Percentiles rank a stretch among this genome's conserved stretches.
Evolutionary conservation across 345 rosid species (phyloP).

Genomic region (Syzygium grande): DNA sequence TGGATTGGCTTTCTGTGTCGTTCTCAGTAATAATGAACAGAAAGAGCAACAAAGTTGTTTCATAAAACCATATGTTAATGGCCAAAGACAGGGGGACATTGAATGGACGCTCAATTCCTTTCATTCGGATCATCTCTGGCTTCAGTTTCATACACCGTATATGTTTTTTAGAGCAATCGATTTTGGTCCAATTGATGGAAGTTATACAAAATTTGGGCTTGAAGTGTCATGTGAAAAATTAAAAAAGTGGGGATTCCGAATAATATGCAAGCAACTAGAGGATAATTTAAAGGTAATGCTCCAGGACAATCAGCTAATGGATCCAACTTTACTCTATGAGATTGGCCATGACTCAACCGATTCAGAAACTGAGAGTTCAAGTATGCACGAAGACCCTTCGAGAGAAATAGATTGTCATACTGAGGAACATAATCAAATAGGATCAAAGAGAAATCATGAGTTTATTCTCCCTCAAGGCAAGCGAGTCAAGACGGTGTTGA

Average conservation of each 20-base stretch:
- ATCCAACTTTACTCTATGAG: neutral
- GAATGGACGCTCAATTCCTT: neutral
- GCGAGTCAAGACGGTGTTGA: rapidly evolving
- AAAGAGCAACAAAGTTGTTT: neutral
- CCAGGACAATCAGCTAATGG: neutral
- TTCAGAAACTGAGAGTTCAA: neutral
- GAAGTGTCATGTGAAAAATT: rapidly evolving
- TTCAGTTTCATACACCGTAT: neutral
- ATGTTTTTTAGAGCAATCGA: rapidly evolving
- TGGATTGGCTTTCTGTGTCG: rapidly evolving
- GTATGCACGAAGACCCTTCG: neutral
- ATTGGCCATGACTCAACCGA: neutral
- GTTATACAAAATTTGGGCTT: neutral
- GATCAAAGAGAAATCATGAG: neutral
- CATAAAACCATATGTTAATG: neutral
- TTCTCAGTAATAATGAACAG: neutral
- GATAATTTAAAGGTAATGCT: neutral
- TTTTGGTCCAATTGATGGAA: neutral
- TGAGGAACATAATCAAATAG: neutral
- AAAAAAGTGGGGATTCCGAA: neutral
- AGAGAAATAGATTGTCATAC: neutral
- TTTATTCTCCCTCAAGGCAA: neutral
- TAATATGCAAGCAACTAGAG: neutral
- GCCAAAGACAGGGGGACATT: neutral
- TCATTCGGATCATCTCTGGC: neutral